Conservation (phyloP, 2,329 filamentous ascomycete genomes). For the Cladorrhinum sp. region DNA sequence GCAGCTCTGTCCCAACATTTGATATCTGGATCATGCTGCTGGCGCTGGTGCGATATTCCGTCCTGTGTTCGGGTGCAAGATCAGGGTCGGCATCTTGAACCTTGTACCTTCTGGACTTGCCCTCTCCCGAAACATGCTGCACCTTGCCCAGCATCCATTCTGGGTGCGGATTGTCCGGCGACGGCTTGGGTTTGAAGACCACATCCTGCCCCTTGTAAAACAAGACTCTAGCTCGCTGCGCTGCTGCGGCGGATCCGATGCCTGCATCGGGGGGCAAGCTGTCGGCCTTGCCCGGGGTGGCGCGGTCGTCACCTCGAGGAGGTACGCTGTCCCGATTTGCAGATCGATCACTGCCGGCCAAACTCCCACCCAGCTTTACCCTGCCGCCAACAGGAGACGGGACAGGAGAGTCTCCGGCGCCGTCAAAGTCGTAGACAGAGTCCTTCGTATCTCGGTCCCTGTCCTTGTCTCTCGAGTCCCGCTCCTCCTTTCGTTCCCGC, state of each 20-base stretch:
- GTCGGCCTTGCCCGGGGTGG: slow-evolving; percentile 55
- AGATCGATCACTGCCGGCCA: slow-evolving; percentile 33
- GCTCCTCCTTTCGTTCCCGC: slow-evolving; percentile 26
- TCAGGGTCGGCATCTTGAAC: slow-evolving; percentile 79
- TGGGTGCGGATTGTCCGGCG: slow-evolving; percentile 44
- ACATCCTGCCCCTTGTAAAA: slow-evolving; percentile 63
- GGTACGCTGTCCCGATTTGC: slow-evolving; percentile 36
- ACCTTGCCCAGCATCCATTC: slow-evolving; percentile 79
- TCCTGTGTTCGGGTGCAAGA: slow-evolving; percentile 57
- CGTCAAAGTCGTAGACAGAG: slow-evolving; percentile 44
- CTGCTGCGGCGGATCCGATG: slow-evolving; percentile 36
- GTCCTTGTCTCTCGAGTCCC: slow-evolving; percentile 27
- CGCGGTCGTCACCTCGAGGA: slow-evolving; percentile 41
- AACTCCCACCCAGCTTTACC: slow-evolving; percentile 35
- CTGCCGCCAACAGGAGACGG: slow-evolving; percentile 39
- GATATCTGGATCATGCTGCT: slow-evolving; percentile 77
- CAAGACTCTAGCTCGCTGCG: slow-evolving; percentile 48
- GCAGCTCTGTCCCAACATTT: slow-evolving; percentile 49
- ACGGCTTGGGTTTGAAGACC: slow-evolving; percentile 60
- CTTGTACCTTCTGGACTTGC: slow-evolving; percentile 73
- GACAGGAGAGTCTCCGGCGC: slow-evolving; percentile 41
- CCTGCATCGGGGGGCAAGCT: slow-evolving; percentile 48
- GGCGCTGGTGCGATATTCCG: slow-evolving; percentile 68
- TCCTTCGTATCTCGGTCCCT: slow-evolving; percentile 32
- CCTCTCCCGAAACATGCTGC: slow-evolving; percentile 70